A percentile compares a stretch with the other conserved stretches of the same genome.
phyloP scores from a whole-genome alignment of 1,284 basidiomycete genomes.

The Naganishia sp. region DNA sequence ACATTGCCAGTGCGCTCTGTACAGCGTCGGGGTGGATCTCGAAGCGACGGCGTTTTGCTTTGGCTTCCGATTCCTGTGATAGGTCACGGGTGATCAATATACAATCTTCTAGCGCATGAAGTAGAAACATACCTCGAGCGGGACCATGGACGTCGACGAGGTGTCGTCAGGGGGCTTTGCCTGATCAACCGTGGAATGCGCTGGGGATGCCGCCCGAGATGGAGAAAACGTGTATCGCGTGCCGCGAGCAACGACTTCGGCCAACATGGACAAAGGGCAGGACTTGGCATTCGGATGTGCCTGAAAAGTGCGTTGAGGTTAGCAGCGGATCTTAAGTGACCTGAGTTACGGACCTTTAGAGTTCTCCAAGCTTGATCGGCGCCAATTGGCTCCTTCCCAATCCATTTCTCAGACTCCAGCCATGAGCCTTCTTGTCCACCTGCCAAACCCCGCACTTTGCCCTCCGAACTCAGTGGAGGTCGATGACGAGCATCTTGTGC shows the following conservation, averaged over 20 bases:
- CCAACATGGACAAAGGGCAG: slow-evolving; percentile 74
- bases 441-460: slow-evolving; percentile 6
- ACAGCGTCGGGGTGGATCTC: slow-evolving; percentile 77
- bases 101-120: background rate
- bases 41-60: slow-evolving; percentile 58
- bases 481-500: background rate
- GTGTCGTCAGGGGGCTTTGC: slow-evolving; percentile 8
- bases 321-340: background rate
- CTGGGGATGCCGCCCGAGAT: slow-evolving; percentile 5
- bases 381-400: slow-evolving; percentile 20
- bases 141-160: background rate
- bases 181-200: background rate
- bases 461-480: too few relatives aligned
- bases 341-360: slow-evolving; percentile 60
- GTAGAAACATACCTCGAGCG: slow-evolving; percentile 18
- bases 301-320: slow-evolving; percentile 19
- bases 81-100: slow-evolving; percentile 56
- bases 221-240: slow-evolving; percentile 72
- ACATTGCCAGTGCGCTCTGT: slow-evolving; percentile 70
- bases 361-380: slow-evolving; percentile 82
- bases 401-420: slow-evolving; percentile 16
- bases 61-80: slow-evolving; percentile 58
- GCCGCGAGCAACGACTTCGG: slow-evolving; percentile 81
- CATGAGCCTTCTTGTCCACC: slow-evolving; percentile 18
- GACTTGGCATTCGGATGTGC: slow-evolving; percentile 83